These are phyloP conservation scores for Erodium maritimum DNA, from an alignment of 345 rosid genomes.

Conservation along the genomic window DNA sequence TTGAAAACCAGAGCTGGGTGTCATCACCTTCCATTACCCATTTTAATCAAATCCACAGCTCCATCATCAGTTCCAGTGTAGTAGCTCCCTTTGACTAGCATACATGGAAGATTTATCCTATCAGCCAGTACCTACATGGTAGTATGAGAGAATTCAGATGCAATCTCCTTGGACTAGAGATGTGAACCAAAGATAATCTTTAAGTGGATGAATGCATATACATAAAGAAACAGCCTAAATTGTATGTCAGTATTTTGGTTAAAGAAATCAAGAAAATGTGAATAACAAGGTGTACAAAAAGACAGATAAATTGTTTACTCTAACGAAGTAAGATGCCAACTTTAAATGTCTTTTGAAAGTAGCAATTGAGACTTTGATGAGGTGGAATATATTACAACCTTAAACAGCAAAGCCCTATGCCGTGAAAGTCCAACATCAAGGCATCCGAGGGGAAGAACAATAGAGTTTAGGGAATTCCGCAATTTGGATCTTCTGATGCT, in stretches of 20 bases:
- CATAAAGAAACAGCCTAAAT: background rate
- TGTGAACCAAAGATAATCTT: background rate
- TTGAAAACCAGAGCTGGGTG: slow-evolving; percentile 2
- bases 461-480: slow-evolving; percentile 41
- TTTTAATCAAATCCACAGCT: slow-evolving; percentile 73
- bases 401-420: slow-evolving; percentile 90
- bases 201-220: background rate
- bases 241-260: background rate
- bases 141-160: slow-evolving; percentile 17
- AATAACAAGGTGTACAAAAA: background rate
- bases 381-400: slow-evolving; percentile 36
- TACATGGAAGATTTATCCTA: slow-evolving; percentile 75
- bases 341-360: background rate
- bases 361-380: slow-evolving; percentile 2
- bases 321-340: background rate
- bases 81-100: slow-evolving; percentile 92
- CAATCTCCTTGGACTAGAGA: slow-evolving; percentile 5
- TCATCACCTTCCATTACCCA: slow-evolving; percentile 57
- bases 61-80: slow-evolving; percentile 98
- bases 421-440: slow-evolving; percentile 91
- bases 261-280: background rate
- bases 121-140: slow-evolving; percentile 73
- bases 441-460: slow-evolving; percentile 72
- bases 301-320: background rate
- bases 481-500: slow-evolving; percentile 45